Conservation (phyloP, 495 filamentous ascomycete genomes). For the Xylaria intraflava region DNA sequence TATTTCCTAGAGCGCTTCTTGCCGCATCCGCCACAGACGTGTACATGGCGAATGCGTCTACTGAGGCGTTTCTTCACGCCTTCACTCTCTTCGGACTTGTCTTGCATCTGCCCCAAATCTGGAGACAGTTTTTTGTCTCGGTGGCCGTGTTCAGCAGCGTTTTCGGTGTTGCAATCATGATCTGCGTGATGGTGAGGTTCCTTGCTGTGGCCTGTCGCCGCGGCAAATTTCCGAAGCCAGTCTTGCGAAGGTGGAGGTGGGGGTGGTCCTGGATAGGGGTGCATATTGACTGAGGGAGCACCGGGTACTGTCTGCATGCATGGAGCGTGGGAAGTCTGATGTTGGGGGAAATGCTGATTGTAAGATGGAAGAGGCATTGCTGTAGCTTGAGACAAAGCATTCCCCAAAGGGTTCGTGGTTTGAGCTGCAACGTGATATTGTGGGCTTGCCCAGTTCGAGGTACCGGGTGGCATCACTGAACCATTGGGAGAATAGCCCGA, state of each 20-base stretch:
- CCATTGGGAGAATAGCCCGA: slow-evolving; percentile 1
- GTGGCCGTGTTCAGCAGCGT: not conserved
- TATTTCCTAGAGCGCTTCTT: slow-evolving; percentile 15
- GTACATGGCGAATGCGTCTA: slow-evolving; percentile 15
- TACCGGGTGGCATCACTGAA: not conserved
- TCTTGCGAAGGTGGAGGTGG: slow-evolving; percentile 1
- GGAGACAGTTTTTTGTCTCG: not conserved
- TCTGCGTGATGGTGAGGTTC: not conserved
- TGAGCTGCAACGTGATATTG: slow-evolving; percentile 3
- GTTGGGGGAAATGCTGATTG: not conserved
- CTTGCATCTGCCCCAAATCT: not conserved
- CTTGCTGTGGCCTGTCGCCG: not conserved
- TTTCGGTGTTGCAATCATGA: not conserved
- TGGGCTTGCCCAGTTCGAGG: not conserved
- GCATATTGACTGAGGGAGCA: not conserved
- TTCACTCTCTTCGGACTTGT: not conserved
- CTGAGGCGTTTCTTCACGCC: slow-evolving; percentile 1
- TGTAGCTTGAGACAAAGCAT: not conserved
- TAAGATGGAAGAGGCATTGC: not conserved
- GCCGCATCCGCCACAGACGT: slow-evolving; percentile 22
- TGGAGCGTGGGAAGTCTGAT: not conserved
- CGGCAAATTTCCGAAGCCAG: not conserved
- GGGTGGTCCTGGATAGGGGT: not conserved
- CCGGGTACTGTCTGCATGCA: not conserved
- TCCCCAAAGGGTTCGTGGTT: not conserved